Evolutionary conservation across 768 basidiomycete genomes (phyloP).

Genomic region (Suillus subluteus): DNA sequence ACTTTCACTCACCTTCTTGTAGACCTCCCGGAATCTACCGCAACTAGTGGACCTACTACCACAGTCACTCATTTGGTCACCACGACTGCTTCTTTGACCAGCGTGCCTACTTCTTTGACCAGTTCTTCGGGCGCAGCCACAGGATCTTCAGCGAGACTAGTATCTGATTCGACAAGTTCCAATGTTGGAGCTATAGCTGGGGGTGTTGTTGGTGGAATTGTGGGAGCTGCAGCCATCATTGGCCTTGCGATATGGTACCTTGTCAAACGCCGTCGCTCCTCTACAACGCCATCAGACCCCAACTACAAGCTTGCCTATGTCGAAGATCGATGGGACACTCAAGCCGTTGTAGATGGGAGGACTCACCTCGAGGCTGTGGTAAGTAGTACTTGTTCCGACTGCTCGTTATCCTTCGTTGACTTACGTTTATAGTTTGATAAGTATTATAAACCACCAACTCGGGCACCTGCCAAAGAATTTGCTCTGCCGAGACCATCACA

Average conservation of each 20-base stretch:
- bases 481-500: not conserved
- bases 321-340: not conserved
- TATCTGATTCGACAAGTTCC: constrained; percentile 14
- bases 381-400: too few species aligned
- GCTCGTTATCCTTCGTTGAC: too few species aligned
- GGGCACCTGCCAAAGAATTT: not conserved
- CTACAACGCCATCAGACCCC: constrained; percentile 17
- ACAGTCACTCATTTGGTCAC: constrained; percentile 15
- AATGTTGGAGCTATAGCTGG: constrained; percentile 62
- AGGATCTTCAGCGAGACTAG: constrained; percentile 10
- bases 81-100: constrained; percentile 20
- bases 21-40: constrained; percentile 50
- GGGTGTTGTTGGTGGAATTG: constrained; percentile 65
- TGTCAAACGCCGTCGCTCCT: constrained; percentile 32
- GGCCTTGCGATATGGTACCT: constrained; percentile 44
- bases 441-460: not conserved
- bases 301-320: not conserved
- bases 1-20: constrained; percentile 10
- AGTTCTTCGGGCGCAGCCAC: constrained; percentile 16
- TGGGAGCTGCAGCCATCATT: constrained; percentile 47
- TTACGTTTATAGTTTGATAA: not conserved
- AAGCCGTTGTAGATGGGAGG: not conserved
- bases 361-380: not conserved
- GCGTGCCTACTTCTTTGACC: constrained; percentile 13
- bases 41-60: constrained; percentile 33